These are phyloP conservation scores for Fusarium xylarioides DNA, from an alignment of 2,329 filamentous ascomycete species.

Conservation along the genomic window DNA sequence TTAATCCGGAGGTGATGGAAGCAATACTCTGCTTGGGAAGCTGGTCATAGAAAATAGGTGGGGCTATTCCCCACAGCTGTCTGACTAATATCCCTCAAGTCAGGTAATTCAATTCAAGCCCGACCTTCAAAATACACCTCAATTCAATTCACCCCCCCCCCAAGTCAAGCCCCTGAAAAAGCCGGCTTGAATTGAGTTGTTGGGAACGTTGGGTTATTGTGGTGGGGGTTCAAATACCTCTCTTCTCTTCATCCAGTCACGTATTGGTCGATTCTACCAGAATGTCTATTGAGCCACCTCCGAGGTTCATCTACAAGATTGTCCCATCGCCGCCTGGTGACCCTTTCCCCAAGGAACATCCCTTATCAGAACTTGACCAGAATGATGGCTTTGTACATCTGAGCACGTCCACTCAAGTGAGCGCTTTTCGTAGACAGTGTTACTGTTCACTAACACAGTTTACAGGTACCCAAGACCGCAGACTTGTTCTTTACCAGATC, in stretches of 20 bases:
- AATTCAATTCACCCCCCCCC: too few relatives aligned
- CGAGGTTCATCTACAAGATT: conserved; percentile 69
- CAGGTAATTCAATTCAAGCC: too few relatives aligned
- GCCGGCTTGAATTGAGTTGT: too few relatives aligned
- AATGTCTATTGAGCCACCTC: conserved; percentile 47
- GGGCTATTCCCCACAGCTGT: too few relatives aligned
- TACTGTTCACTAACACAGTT: background rate
- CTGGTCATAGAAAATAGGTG: too few relatives aligned
- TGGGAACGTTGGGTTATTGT: too few relatives aligned
- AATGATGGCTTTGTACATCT: conserved; percentile 71
- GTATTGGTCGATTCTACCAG: background rate
- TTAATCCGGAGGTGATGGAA: too few relatives aligned
- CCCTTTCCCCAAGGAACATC: conserved; percentile 63
- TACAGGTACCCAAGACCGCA: conserved; percentile 56
- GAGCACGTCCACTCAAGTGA: conserved; percentile 64
- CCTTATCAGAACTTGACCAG: conserved; percentile 67
- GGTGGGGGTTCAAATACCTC: conserved; percentile 2
- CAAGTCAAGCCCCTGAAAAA: too few relatives aligned
- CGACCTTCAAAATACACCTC: too few relatives aligned
- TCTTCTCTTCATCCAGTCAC: background rate
- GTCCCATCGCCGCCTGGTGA: conserved; percentile 60
- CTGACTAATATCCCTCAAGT: too few relatives aligned
- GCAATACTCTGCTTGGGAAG: too few relatives aligned
- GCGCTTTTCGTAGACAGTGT: background rate
- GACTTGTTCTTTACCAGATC: conserved; percentile 54